These are phyloP conservation scores for Cytospora paraplurivora DNA, from an alignment of 2,329 filamentous ascomycete species.

Conservation along the genomic window DNA sequence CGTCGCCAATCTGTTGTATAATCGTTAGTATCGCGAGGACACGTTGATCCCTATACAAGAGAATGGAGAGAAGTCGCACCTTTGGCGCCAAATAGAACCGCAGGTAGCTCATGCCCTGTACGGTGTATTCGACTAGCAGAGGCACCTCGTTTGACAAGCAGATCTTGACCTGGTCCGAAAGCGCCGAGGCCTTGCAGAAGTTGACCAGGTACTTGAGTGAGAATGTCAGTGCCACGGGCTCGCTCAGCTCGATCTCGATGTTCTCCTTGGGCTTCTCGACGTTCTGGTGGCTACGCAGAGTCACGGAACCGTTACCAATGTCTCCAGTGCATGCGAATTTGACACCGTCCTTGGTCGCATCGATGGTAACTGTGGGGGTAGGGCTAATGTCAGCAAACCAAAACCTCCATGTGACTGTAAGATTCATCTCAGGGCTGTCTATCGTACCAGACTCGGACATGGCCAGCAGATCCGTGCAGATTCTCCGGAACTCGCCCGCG, in stretches of 20 bases:
- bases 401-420: neutral
- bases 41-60: neutral
- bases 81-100: conserved; percentile 98
- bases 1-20: conserved; percentile 40
- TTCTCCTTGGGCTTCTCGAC: conserved; percentile 86
- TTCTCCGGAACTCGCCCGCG: conserved; percentile 85
- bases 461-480: conserved; percentile 87
- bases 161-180: conserved; percentile 83
- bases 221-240: conserved; percentile 93
- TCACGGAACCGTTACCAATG: conserved; percentile 93
- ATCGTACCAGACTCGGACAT: conserved; percentile 90
- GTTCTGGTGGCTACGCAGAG: conserved; percentile 83
- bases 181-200: conserved; percentile 95
- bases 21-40: conserved; percentile 11
- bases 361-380: conserved; percentile 75
- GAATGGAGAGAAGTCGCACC: conserved; percentile 55
- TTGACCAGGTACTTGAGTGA: conserved; percentile 99
- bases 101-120: conserved; percentile 82
- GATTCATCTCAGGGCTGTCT: neutral
- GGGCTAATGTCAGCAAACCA: neutral
- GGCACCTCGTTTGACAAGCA: conserved; percentile 96
- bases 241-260: conserved; percentile 85
- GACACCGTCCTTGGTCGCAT: conserved; percentile 95
- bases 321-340: conserved; percentile 93
- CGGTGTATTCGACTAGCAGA: conserved; percentile 86